Evolutionary conservation across 164 flowering plant genomes (phyloP).

Genomic region (grape (Vitis vinifera)): ASM3070453v1 NC_081812.1:2059501-2060000

Average conservation of each 20-base stretch:
- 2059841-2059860: conserved; percentile 83
- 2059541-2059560: background rate
- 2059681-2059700: conserved; percentile 64
- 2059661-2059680: conserved; percentile 50
- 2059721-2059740: conserved; percentile 85
- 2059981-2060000: background rate
- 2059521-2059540: too few relatives aligned
- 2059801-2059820: conserved; percentile 77
- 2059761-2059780: conserved; percentile 46
- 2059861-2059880: conserved; percentile 96
- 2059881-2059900: conserved; percentile 83
- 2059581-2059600: background rate
- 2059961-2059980: conserved; percentile 79
- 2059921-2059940: conserved; percentile 87
- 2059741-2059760: conserved; percentile 98
- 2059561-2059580: background rate
- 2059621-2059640: background rate
- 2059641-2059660: too few relatives aligned
- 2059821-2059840: conserved; percentile 73
- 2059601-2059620: background rate
- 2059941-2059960: conserved; percentile 75
- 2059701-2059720: conserved; percentile 87
- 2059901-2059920: conserved; percentile 89
- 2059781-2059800: conserved; percentile 54
- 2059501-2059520: background rate